Evolutionary conservation across 176 grass and related monocot species (phyloP), one percentile per base, ranked within the genome.

Genomic region (Aegilops umbellulata): DNA sequence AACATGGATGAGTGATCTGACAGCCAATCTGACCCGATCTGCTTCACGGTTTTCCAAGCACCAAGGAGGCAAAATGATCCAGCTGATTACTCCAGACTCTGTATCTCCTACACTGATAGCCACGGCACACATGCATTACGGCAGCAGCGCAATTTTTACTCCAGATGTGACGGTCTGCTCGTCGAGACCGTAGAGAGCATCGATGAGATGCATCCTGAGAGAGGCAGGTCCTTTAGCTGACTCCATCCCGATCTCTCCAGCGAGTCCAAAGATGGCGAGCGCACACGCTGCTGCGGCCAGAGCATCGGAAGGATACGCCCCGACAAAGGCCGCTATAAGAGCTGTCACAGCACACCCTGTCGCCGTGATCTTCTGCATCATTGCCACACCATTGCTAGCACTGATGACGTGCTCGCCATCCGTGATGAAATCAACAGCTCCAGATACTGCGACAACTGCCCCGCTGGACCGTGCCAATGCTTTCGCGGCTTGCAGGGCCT

Each of bases 351-450:
- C 83, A 19, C 95, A 98, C 71, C 95, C 93, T 1, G 87, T 95
- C 17, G 93, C 93, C 0, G 93, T 98, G 41, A 95, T 94, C 78
- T 89, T 95, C 85, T 95, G 93, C 91, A 98, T 90, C 95, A 95
- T 86, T 35, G 91, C 31, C 61, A 95, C 93, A 10, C 95, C 95
- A 9, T 98, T 98, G 80, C 58, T 79, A 20, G 34, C 84, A 8
- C 80, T 47, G 3, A 95, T 1, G 34, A 92, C 86, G 31, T 44
- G 76, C 51, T 86, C 62, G 15, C 93, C 93, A 16, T 98, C 63
- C 0, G 95, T 95, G 70, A 95, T 58, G 20, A 94, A 92, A 88
- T 98, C 93, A 41, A 89, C 74, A 46, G 91, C 91, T 64, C 93
- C 91, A 0, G 90, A 95, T 76, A 98, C 87, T 8, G 93, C 96